Percentiles rank a stretch among this genome's conserved stretches.
Evolutionary conservation across 208 protist species (phyloP).

Genomic region (Leptomonas pyrrhocoris): DNA sequence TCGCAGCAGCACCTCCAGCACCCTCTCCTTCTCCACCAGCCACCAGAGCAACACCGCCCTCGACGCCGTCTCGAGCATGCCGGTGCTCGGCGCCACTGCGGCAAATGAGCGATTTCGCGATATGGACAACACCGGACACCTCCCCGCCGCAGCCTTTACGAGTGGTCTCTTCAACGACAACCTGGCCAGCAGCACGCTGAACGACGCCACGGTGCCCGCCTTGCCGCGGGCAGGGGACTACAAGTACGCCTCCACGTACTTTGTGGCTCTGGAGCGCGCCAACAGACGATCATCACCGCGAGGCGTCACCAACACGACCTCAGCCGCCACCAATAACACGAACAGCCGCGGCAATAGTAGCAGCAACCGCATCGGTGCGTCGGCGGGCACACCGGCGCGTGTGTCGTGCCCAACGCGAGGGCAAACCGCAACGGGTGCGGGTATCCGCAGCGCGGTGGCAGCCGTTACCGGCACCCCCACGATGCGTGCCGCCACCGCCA

Average conservation of each 20-base stretch:
- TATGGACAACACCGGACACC: neutral
- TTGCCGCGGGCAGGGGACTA: slow-evolving; percentile 11
- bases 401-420: neutral
- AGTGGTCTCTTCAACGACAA: neutral
- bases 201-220: neutral
- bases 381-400: neutral
- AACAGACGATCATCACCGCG: neutral
- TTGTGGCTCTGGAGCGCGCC: slow-evolving; percentile 23
- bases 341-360: neutral
- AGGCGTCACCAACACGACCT: neutral
- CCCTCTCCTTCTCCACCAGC: slow-evolving; percentile 16
- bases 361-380: neutral
- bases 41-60: neutral
- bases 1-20: slow-evolving; percentile 13
- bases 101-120: neutral
- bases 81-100: slow-evolving; percentile 13
- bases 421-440: neutral
- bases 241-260: slow-evolving; percentile 32
- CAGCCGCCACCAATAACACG: no score
- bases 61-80: slow-evolving; percentile 28
- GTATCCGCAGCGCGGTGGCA: neutral
- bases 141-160: neutral
- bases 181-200: neutral
- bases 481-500: no score
- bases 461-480: neutral